Evolutionary conservation across 352 stramenopile genomes (phyloP), one percentile per base, ranked within the genome.

Genomic region (Globisporangium rhizosaccharum): DNA sequence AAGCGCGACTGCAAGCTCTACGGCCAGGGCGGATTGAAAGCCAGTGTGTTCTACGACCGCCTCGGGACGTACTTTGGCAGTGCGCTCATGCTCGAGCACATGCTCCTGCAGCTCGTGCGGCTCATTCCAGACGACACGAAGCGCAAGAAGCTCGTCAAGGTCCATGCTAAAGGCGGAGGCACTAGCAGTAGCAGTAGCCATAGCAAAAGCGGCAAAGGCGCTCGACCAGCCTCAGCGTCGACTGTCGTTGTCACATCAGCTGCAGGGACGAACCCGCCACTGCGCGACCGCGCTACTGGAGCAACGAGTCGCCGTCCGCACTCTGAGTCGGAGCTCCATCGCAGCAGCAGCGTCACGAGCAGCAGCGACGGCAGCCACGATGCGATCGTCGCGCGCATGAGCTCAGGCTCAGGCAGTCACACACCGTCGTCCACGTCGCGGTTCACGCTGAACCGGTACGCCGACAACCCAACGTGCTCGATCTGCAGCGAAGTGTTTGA

Each of bases 401-500:
- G 39, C 20, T 51, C 53, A 8, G 45, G 45, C n/a, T 83, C 71
- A 6, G 75, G 68, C 51, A 75, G 66, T 20, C 28, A 18, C 49
- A 42, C 26, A 15, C 67, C 72, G 2, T 61, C 70, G 8, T 42
- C 63, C 45, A 41, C 36, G 23, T 44, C 49, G 30, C 49, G 39
- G 51, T 62, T 71, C 42, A 67, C 64, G 57, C 66, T 79, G 33
- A 73, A 59, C 50, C 71, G 79, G 11, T 80, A 87, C 63, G 60
- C 62, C 0, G 77, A 90, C 56, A 77, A 85, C 56, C 70, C 76
- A 5, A 78, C 66, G 47, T 94, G 85, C 51, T 81, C 79, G 42
- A 90, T 94, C 60, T 94, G 85, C 59, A 88, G 75, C 47, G 79
- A 82, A 17, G 66, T 73, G 10, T 94, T 94, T 52, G 85, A 94